Conservation (phyloP, 352 stramenopile species). For the Globisporangium recalcitrans region DNA sequence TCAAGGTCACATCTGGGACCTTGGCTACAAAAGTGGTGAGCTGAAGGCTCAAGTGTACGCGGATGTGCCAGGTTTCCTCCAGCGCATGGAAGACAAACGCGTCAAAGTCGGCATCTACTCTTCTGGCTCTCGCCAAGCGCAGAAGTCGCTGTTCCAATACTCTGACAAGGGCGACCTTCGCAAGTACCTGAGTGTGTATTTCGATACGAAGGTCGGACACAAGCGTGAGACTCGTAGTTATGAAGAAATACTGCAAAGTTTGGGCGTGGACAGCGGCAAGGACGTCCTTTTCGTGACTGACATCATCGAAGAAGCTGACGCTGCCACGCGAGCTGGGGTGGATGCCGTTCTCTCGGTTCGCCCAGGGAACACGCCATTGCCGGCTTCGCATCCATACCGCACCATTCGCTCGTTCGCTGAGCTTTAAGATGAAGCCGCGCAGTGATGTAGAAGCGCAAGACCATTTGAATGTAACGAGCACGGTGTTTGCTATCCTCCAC, state of each 20-base stretch:
- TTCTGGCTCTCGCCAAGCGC: conserved; percentile 85
- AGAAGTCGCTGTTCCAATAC: conserved; percentile 86
- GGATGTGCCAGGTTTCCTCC: conserved; percentile 85
- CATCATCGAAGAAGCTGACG: conserved; percentile 79
- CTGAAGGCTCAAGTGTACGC: conserved; percentile 89
- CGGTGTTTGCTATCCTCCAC: neutral
- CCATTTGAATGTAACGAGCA: conserved; percentile 3
- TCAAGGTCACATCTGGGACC: conserved; percentile 88
- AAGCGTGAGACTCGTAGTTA: conserved; percentile 75
- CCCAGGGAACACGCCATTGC: conserved; percentile 80
- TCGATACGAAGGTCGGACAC: conserved; percentile 79
- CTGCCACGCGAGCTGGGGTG: conserved; percentile 61
- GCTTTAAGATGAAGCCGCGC: conserved; percentile 20
- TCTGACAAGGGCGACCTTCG: conserved; percentile 79
- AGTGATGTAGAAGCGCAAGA: neutral
- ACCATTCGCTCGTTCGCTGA: conserved; percentile 60
- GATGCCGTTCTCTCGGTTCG: conserved; percentile 74
- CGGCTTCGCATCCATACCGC: conserved; percentile 42
- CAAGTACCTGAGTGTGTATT: conserved; percentile 71
- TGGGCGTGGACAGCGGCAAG: conserved; percentile 70
- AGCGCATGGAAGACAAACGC: conserved; percentile 63
- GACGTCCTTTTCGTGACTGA: conserved; percentile 89
- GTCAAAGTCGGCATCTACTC: conserved; percentile 92
- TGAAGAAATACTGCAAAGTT: conserved; percentile 72
- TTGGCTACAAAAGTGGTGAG: conserved; percentile 81